Evolutionary conservation across 2,329 filamentous ascomycete genomes (phyloP).

Genomic region (Hypoxylon sp.): DNA sequence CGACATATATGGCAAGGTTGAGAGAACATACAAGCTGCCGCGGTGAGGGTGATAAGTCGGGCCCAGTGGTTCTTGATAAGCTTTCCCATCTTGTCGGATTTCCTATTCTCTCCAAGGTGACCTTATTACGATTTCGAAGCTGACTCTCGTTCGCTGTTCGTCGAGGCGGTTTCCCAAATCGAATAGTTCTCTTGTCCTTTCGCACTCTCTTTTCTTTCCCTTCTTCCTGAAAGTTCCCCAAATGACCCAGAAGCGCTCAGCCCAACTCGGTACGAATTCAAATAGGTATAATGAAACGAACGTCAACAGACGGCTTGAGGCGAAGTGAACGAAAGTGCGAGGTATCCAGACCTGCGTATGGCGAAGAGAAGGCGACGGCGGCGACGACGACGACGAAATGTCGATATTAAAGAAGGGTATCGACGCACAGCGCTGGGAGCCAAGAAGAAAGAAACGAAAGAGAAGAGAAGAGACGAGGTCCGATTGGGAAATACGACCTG

Average conservation of each 20-base stretch:
- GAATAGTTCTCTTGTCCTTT: constrained; percentile 25
- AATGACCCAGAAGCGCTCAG: constrained; percentile 35
- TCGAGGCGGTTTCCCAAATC: constrained; percentile 26
- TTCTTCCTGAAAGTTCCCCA: constrained; percentile 33
- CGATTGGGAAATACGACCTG: constrained; percentile 28
- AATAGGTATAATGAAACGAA: constrained; percentile 31
- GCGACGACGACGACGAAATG: constrained; percentile 52
- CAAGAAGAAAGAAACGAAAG: constrained; percentile 45
- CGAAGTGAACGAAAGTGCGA: constrained; percentile 47
- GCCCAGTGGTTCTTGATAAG: constrained; percentile 99
- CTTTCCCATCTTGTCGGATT: constrained; percentile 76
- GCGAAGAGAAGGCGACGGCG: constrained; percentile 31
- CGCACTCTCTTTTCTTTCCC: constrained; percentile 22
- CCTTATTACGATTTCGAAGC: constrained; percentile 23
- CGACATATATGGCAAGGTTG: too few species aligned
- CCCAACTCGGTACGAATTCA: constrained; percentile 25
- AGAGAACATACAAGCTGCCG: constrained; percentile 63
- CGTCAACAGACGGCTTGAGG: constrained; percentile 26
- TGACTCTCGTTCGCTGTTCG: constrained; percentile 22
- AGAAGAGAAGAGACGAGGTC: constrained; percentile 41
- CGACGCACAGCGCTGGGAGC: constrained; percentile 58
- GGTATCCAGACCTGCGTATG: constrained; percentile 63
- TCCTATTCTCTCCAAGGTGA: constrained; percentile 30
- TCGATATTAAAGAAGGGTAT: constrained; percentile 62
- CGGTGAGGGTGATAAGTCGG: constrained; percentile 88